A percentile compares a stretch with the other conserved stretches of the same genome.
These are phyloP conservation scores for Croton setiger DNA, from an alignment of 441 rosid genomes.

Conservation along the genomic window DNA sequence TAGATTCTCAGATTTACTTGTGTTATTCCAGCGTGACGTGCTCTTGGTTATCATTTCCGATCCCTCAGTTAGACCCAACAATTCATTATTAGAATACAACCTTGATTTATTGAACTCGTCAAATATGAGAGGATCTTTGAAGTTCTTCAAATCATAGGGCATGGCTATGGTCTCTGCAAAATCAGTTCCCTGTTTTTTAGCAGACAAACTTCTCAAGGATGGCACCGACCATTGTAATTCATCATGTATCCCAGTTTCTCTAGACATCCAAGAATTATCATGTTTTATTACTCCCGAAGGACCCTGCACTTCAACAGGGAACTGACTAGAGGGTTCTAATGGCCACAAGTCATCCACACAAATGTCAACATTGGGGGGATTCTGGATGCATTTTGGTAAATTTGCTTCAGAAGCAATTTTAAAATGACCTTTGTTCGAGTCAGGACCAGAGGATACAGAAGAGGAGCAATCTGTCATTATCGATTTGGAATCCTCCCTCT, in stretches of 20 bases:
- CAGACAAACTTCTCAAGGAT: slow-evolving; percentile 35
- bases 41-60: slow-evolving; percentile 28
- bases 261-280: slow-evolving; percentile 39
- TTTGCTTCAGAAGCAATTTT: slow-evolving; percentile 45
- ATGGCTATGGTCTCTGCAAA: slow-evolving; percentile 26
- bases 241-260: slow-evolving; percentile 36
- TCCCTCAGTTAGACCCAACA: slow-evolving; percentile 33
- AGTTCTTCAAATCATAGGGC: slow-evolving; percentile 23
- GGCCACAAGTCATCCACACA: slow-evolving; percentile 41
- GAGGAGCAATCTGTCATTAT: slow-evolving; percentile 91
- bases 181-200: slow-evolving; percentile 35
- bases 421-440: slow-evolving; percentile 52
- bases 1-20: slow-evolving; percentile 32
- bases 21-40: slow-evolving; percentile 29
- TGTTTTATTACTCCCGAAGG: slow-evolving; percentile 35
- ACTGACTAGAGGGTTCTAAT: slow-evolving; percentile 34
- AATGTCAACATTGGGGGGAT: slow-evolving; percentile 32
- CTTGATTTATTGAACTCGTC: slow-evolving; percentile 29
- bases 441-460: slow-evolving; percentile 78
- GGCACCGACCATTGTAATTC: slow-evolving; percentile 37
- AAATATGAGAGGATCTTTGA: slow-evolving; percentile 22
- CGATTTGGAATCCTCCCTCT: slow-evolving; percentile 89
- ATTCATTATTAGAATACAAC: slow-evolving; percentile 31
- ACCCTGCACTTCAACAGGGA: slow-evolving; percentile 32
- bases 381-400: slow-evolving; percentile 31